A percentile compares a stretch with the other conserved stretches of the same genome.
Evolutionary conservation across 345 rosid genomes (phyloP).

Genomic region (Raphanus sativus): DNA sequence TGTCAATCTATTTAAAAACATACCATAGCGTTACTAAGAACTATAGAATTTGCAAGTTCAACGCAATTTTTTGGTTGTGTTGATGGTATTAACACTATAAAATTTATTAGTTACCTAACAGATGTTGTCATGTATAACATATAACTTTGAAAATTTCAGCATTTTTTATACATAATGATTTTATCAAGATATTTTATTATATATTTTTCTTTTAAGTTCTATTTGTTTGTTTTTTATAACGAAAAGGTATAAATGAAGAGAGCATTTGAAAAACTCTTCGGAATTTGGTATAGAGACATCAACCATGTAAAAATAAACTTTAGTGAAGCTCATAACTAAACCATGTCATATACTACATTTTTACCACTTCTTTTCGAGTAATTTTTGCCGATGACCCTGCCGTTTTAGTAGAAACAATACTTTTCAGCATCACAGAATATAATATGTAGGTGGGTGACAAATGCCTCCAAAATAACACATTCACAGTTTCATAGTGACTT

Average conservation of each 20-base stretch:
- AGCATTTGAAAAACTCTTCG: no score
- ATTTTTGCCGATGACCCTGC: background rate
- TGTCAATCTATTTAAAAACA: background rate
- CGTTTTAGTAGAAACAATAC: background rate
- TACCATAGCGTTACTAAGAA: background rate
- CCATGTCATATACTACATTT: background rate
- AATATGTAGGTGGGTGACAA: background rate
- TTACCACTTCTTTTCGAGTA: background rate
- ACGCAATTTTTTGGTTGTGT: background rate
- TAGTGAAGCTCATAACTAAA: background rate
- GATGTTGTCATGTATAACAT: background rate
- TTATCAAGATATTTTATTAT: no score
- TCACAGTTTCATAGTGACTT: constrained; percentile 12
- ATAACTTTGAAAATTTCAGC: no score
- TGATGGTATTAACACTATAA: background rate
- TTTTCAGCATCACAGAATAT: background rate
- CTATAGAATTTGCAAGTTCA: background rate
- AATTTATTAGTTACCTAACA: no score
- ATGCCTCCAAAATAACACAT: constrained; percentile 2
- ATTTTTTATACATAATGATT: no score
- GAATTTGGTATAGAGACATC: background rate
- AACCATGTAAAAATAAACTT: background rate
- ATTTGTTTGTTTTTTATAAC: no score
- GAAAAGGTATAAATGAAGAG: no score
- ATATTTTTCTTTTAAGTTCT: no score